Base-by-base conservation (phyloP, 192 early-diverging fungal genomes). In the Helicostylum pulchrum region DNA sequence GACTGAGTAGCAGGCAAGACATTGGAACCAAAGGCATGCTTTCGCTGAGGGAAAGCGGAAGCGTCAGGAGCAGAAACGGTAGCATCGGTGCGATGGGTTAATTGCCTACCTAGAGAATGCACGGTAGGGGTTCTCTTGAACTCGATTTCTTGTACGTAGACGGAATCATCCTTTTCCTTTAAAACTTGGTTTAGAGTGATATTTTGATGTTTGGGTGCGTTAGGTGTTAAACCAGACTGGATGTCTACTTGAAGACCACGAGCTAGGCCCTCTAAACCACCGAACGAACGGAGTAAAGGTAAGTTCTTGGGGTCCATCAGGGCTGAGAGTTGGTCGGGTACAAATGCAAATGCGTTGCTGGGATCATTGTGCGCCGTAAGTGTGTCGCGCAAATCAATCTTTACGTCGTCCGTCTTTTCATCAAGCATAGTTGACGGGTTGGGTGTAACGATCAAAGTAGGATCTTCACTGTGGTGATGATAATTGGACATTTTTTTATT, bases 1-100 rank as follows among this genome's bases (percentile, higher is more conserved):
- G 80, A 66, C 71, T 88, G 80, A n/a, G 79, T 65, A 45, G 81
- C 81, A 0, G 91, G 88, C 45, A 93, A 66, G 11, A 86, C 66
- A 67, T 93, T 93, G 43, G 68, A 66, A 44, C 91, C 91, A 70
- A 82, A 93, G 45, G 63, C 70, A 30, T 71, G 65, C 58, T 73
- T 77, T 23, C 91, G 76, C 30, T 90, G 86, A 6, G 66, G 73
- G 60, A 89, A 85, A 19, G 61, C 69, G 57, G 88, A 85, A 14
- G 46, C 69, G 43, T 59, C 43, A 4, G 21, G 36, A 10, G 21
- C 36, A 6, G 39, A 36, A 20, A 59, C 14, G 43, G 57, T 59
- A 45, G 43, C 57, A 20, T 59, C 43, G 14, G 57, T 59, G 14
- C 43, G 32, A 44, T 59, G 57, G 15, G 57, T 59, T 19, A 44